Evolutionary conservation across 176 grass and related monocot species (phyloP).

Genomic region (Oropetium thomaeum): DNA sequence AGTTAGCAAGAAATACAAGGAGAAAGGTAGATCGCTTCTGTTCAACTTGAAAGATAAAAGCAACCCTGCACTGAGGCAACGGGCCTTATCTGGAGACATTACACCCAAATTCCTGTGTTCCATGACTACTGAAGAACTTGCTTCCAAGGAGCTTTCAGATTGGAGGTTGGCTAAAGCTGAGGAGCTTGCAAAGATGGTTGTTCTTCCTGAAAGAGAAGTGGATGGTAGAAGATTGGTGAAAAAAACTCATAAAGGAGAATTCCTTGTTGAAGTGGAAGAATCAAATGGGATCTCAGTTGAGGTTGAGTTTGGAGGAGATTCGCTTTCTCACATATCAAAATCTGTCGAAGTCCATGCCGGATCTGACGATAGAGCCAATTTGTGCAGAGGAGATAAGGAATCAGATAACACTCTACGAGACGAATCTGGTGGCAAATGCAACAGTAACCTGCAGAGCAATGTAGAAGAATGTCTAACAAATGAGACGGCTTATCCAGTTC

Average conservation of each 20-base stretch:
- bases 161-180: constrained; percentile 82
- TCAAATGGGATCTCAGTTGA: constrained; percentile 39
- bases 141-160: constrained; percentile 76
- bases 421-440: constrained; percentile 20
- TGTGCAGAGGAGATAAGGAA: constrained; percentile 9
- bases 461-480: constrained; percentile 27
- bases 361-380: constrained; percentile 28
- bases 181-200: constrained; percentile 69
- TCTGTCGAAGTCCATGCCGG: constrained; percentile 28
- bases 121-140: constrained; percentile 79
- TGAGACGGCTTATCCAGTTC: constrained; percentile 49
- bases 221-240: constrained; percentile 56
- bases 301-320: constrained; percentile 44
- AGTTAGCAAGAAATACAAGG: constrained; percentile 88
- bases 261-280: constrained; percentile 76
- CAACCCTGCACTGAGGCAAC: constrained; percentile 60
- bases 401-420: neutral
- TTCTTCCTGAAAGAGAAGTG: constrained; percentile 59
- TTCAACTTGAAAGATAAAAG: constrained; percentile 82
- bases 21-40: constrained; percentile 74
- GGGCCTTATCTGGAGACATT: constrained; percentile 73
- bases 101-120: constrained; percentile 56
- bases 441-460: constrained; percentile 31
- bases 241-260: constrained; percentile 90
- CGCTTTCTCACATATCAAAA: constrained; percentile 35